Conservation (phyloP, 202 grass and related monocot genomes). For the Thinopyrum obtusiflorum region DNA sequence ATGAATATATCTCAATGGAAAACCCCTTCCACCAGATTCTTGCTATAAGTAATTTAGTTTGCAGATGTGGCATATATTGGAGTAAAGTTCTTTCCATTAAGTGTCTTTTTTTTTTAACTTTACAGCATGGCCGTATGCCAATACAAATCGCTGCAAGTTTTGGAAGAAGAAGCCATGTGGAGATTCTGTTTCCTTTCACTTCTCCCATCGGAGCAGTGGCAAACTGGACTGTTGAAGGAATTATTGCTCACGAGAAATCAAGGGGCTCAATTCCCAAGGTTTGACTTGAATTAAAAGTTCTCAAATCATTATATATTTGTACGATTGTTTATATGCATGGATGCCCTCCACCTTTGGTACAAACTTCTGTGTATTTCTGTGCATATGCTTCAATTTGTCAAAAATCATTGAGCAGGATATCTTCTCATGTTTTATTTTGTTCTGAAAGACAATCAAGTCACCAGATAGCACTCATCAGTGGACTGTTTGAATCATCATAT, state of each 20-base stretch:
- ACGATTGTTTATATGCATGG: background rate
- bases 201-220: background rate
- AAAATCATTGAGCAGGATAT: background rate
- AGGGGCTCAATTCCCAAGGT: background rate
- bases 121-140: background rate
- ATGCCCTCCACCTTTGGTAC: background rate
- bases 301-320: background rate
- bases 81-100: background rate
- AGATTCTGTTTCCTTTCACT: constrained; percentile 6
- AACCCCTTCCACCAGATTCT: background rate
- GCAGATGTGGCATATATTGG: background rate
- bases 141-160: constrained; percentile 14
- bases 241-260: background rate
- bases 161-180: constrained; percentile 17
- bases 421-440: background rate
- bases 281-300: background rate
- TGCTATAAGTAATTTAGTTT: background rate
- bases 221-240: background rate
- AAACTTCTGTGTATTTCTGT: constrained; percentile 1
- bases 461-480: background rate
- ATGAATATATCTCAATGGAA: background rate
- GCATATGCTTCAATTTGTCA: background rate
- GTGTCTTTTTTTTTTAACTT: background rate
- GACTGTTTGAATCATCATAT: background rate
- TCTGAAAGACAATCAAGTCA: background rate